Evolutionary conservation across 495 filamentous ascomycete species (phyloP).

Genomic region (Penicillium roqueforti): DNA sequence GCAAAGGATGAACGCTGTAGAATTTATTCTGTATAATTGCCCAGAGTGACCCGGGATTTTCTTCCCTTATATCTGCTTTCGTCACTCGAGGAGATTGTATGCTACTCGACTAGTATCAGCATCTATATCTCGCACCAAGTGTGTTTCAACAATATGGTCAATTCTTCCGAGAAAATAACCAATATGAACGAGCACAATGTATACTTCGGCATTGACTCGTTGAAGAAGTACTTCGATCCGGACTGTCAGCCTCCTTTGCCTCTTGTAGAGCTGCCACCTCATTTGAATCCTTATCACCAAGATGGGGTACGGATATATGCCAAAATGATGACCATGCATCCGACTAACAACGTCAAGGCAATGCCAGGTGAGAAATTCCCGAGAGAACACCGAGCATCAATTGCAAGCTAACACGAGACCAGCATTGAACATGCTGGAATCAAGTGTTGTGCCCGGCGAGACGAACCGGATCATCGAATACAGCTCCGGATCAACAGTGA

Average conservation of each 20-base stretch:
- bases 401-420: background rate
- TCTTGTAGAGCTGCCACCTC: conserved; percentile 54
- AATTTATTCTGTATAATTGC: conserved; percentile 13
- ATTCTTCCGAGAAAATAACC: conserved; percentile 26
- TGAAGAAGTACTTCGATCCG: conserved; percentile 56
- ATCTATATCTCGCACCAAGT: background rate
- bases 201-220: conserved; percentile 50
- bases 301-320: conserved; percentile 61
- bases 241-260: conserved; percentile 53
- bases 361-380: conserved; percentile 45
- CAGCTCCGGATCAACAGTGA: conserved; percentile 59
- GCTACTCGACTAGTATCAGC: background rate
- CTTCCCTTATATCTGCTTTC: background rate
- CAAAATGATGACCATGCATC: conserved; percentile 60
- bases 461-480: conserved; percentile 54
- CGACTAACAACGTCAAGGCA: conserved; percentile 61
- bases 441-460: conserved; percentile 37
- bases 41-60: background rate
- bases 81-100: background rate
- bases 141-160: background rate
- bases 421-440: conserved; percentile 56
- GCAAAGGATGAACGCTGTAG: background rate
- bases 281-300: conserved; percentile 51
- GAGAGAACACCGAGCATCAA: background rate
- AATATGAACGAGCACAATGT: conserved; percentile 48